Evolutionary conservation across 176 grass and related monocot species (phyloP).

Genomic region (Panicum miliaceum): DNA sequence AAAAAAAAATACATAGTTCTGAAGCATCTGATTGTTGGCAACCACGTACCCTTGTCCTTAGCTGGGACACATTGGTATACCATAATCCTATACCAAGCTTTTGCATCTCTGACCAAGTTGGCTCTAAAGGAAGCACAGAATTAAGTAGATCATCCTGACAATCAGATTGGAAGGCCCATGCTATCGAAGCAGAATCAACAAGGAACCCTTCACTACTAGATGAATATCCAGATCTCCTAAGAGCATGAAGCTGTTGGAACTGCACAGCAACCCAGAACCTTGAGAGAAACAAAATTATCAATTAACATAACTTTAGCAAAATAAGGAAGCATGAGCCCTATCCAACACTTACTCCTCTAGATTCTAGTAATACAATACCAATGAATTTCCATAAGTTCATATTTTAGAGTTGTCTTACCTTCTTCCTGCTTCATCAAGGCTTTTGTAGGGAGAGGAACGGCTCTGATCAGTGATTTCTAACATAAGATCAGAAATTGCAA

Average conservation of each 20-base stretch:
- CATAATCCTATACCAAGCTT: slow-evolving; percentile 84
- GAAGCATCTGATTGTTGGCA: slow-evolving; percentile 26
- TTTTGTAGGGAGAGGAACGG: slow-evolving; percentile 77
- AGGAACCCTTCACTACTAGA: slow-evolving; percentile 46
- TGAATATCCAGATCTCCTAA: slow-evolving; percentile 47
- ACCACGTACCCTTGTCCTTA: slow-evolving; percentile 74
- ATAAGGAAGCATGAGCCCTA: slow-evolving; percentile 18
- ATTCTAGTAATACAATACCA: slow-evolving; percentile 25
- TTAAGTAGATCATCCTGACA: slow-evolving; percentile 98
- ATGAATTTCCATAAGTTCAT: slow-evolving; percentile 25
- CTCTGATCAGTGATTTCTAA: slow-evolving; percentile 75
- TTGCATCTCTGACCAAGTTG: slow-evolving; percentile 84
- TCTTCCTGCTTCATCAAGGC: slow-evolving; percentile 84
- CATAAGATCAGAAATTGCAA: slow-evolving; percentile 87
- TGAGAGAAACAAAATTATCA: slow-evolving; percentile 59
- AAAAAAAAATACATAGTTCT: slow-evolving; percentile 27
- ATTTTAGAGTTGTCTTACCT: slow-evolving; percentile 56
- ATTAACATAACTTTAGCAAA: slow-evolving; percentile 32
- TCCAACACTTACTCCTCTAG: slow-evolving; percentile 19
- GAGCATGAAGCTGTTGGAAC: slow-evolving; percentile 62
- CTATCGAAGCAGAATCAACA: slow-evolving; percentile 73
- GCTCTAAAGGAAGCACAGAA: slow-evolving; percentile 76
- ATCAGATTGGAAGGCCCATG: slow-evolving; percentile 92
- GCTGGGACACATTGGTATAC: slow-evolving; percentile 79
- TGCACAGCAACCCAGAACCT: slow-evolving; percentile 97